Base-by-base conservation (phyloP, 768 basidiomycete species). In the Boletus reticulatus region DNA sequence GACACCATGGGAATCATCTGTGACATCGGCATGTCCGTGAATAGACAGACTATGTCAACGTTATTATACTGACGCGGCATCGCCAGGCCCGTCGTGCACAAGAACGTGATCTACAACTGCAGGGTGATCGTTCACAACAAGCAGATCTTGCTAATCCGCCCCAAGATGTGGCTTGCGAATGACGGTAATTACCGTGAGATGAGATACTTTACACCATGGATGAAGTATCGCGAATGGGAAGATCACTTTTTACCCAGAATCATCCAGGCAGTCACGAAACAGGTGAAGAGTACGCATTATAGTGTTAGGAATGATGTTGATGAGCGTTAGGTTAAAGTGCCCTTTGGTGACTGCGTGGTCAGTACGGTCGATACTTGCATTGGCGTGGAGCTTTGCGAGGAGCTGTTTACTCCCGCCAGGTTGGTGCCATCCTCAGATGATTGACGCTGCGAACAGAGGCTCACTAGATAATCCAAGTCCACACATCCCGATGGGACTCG, bases 81-180 rank as follows among this genome's bases (percentile, higher is more conserved):
- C 16, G 4, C 14, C 56, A 99, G 96, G 96, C 96, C 97, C 2
- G 83, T 99, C 52, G 82, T 88, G 2, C 97, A 99, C 81, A 98
- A 98, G 81, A 98, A 97, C 68, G 94, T 94, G 45, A 95, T 89
- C 60, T 98, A 98, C 76, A 99, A 99, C 67, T 97, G 94, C 70
- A 88, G 97, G 19, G 79, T 98, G 36, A 87, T 98, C 68, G 84
- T 95, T 42, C 82, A 93, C 67, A 80, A 94, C 73, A 80, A 84
- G 52, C 82, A 92, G 74, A 94, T 99, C 56, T 74, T 98, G 1
- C 84, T 98, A 59, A 98, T 99, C 60, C 85, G 97, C 22, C 97
- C 97, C 0, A 99, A 98, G 77, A 95, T 99, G 95, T 99, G 97
- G 97, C 79, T 99, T 43, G 97, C 97, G 2, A 98, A 98, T 67